Evolutionary conservation across 164 flowering plant species (phyloP), one percentile per base, ranked within the genome.

Genomic region (Vitis labrusca): DNA sequence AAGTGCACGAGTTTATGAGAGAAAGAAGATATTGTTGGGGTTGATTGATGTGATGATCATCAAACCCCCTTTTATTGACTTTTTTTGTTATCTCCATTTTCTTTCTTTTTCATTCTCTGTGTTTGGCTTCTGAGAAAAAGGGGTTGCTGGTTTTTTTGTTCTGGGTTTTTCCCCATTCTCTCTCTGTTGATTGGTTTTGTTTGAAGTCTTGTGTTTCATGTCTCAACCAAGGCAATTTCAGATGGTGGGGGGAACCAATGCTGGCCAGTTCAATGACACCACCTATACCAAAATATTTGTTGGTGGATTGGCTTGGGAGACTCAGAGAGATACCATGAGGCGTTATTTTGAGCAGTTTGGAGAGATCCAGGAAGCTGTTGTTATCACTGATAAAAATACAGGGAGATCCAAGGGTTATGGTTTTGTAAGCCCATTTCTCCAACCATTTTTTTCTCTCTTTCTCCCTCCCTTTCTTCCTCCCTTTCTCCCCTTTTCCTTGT

Each of bases 221-320:
- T 76, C 86, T 82, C 88, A 85, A 73, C 85, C 69, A 61, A 77
- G 87, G 79, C 87, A 73, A 74, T 85, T 79, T 70, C 84, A 77
- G 78, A 84, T 82, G 83, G 73, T 71, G 79, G 87, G 83, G 17
- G 78, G 82, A 50, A 77, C 59, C 74, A 76, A 77, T 79, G 71
- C 69, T 9, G 83, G 80, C 37, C 80, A 74, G 63, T 79, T 77
- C 48, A 80, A 77, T 61, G 89, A 87, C 72, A 84, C 91, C 4
- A 84, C 89, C 19, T 84, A 76, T 48, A 88, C 89, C 17, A 88
- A 88, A 72, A 78, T 88, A 63, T 88, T 88, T 67, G 94, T 88
- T 10, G 91, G 90, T 23, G 94, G 90, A 9, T 78, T 88, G 80
- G 90, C 89, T 65, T 86, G 90, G 94, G 91, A 85, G 81, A 89